Evolutionary conservation across 2,329 filamentous ascomycete species (phyloP), one percentile per base, ranked within the genome.

Genomic region (Diaporthe vaccinii): DNA sequence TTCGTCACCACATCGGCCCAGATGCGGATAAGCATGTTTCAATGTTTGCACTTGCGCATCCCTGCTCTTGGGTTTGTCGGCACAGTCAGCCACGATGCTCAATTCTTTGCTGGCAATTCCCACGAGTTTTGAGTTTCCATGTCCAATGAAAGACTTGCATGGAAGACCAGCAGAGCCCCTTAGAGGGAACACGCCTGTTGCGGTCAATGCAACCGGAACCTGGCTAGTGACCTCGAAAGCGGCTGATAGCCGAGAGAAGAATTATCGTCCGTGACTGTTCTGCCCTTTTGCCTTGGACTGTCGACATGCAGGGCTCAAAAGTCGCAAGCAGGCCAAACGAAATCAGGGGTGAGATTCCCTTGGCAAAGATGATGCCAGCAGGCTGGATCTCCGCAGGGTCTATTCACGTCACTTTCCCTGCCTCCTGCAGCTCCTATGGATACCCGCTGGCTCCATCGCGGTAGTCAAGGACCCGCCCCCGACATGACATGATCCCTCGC

Each of bases 381-480:
- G 44, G n/a, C 72, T 51, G 46, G 62, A 61, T 61, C 36, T 28
- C 61, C 25, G 34, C 41, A 44, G 41, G 72, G 53, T 74, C 62
- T 59, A 39, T 14, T 51, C 62, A 51, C 51, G 62, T 31, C 53
- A 39, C n/a, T 46, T 34, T 41, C 44, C 70, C 57, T 72, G 28
- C 39, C 57, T 46, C 69, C 39, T 34, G 59, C 61, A 46, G 36
- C 61, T 58, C 59, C 61, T 34, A 59, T 59, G 36, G 59, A 39
- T 53, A 53, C 62, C 72, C 25, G 49, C 51, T 25, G 61, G 41
- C 62, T 25, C 68, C 74, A 75, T 62, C 22, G 28, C 51, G 62
- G 74, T 44, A 46, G 36, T 65, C 25, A n/a, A 61, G 59, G 67
- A 62, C 41, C 73, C 73, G 72, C 67, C 59, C 72, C 75, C 72